Evolutionary conservation across 805 yeast species (phyloP).

Genomic region (Debaryomyces maramus): DNA sequence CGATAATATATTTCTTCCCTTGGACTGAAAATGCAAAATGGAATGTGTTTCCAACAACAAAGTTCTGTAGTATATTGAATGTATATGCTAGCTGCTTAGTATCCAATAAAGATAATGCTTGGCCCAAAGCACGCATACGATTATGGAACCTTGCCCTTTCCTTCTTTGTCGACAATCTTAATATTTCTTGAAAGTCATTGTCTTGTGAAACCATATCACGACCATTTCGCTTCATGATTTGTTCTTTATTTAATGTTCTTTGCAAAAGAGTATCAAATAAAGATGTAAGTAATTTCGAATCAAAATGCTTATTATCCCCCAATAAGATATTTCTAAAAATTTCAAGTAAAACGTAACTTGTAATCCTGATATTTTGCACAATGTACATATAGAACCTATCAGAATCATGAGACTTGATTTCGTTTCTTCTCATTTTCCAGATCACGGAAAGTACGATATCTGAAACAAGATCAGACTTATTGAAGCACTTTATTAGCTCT

Average conservation of each 20-base stretch:
- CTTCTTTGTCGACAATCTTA: slow-evolving; percentile 1
- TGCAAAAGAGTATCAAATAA: slow-evolving; percentile 6
- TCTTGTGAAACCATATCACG: background rate
- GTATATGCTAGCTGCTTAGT: slow-evolving; percentile 15
- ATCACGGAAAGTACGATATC: slow-evolving; percentile 3
- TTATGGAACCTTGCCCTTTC: slow-evolving; percentile 26
- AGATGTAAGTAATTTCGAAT: slow-evolving; percentile 5
- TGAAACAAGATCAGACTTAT: slow-evolving; percentile 4
- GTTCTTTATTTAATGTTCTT: slow-evolving; percentile 2
- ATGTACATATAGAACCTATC: slow-evolving; percentile 1
- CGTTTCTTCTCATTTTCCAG: background rate
- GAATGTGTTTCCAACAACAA: slow-evolving; percentile 9
- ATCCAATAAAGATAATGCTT: slow-evolving; percentile 25
- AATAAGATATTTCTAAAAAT: slow-evolving; percentile 7
- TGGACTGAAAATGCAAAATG: slow-evolving; percentile 9
- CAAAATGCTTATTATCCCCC: slow-evolving; percentile 9
- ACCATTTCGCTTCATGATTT: background rate
- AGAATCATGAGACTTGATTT: background rate
- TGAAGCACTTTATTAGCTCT: background rate
- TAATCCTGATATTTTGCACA: slow-evolving; percentile 1
- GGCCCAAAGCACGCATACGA: slow-evolving; percentile 28
- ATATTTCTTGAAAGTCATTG: slow-evolving; percentile 8
- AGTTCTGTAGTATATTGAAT: slow-evolving; percentile 15
- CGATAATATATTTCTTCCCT: slow-evolving; percentile 17
- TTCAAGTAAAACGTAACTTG: slow-evolving; percentile 8